Base-by-base conservation (phyloP, 352 stramenopile species). In the Peronospora farinosa region DNA sequence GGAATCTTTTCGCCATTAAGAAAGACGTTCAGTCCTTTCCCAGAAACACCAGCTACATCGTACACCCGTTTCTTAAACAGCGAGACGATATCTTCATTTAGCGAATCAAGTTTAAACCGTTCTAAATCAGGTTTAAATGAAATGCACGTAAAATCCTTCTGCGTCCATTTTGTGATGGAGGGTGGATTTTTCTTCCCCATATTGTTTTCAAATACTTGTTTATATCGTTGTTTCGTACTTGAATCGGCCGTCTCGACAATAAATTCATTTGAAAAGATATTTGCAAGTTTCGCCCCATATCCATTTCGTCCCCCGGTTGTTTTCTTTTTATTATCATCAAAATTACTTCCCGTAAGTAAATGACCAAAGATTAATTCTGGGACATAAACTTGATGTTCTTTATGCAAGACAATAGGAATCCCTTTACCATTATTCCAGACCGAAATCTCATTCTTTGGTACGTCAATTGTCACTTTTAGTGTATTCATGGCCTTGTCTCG, bases 241-340 rank as follows among this genome's bases (percentile, higher is more conserved):
- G 82, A 71, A 57, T 99, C 97, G 0, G 94, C 79, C 13, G 97
- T 99, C 62, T 99, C 97, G 4, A 99, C 95, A 27, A 94, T 74
- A 63, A 99, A 99, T 60, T 98, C 70, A 9, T 77, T 98, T 12
- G 92, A 98, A 69, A 99, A 99, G 62, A 99, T 99, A 65, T 99
- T 99, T 3, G 97, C 95, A 3, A 99, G 78, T 69, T 99, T 99
- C 0, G 96, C 96, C 32, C 96, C 96, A 56, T 98, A 99, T 13
- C 96, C 96, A 63, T 99, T 98, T 23, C 95, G 68, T 45, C 96
- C 96, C 54, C 96, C 96, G 27, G 78, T 89, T 0, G 83, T 95
- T 63, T 96, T 96, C 63, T 98, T 96, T 69, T 97, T 90, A 33
- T 95, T 92, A 54, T 99, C 96, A 50, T 99, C 91, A 63, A 98